Conservation (phyloP, 139 green algal species). For the Chlamydomonas incerta region DNA sequence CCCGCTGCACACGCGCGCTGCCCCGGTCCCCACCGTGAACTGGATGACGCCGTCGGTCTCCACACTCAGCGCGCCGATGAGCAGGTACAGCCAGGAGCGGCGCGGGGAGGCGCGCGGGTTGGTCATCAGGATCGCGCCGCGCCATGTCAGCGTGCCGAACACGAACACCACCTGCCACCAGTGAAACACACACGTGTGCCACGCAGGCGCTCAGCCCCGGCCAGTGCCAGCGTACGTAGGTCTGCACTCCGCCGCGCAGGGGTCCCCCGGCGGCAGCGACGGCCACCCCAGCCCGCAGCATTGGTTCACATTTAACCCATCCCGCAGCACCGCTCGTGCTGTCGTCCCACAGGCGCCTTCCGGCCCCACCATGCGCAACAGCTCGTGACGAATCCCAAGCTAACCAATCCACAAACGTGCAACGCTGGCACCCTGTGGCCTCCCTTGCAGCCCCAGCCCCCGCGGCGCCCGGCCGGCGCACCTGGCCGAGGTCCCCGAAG, state of each 20-base stretch:
- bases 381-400: too few relatives aligned
- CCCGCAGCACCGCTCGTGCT: too few relatives aligned
- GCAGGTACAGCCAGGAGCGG: conserved; percentile 47
- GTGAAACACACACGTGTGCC: too few relatives aligned
- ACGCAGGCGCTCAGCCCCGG: too few relatives aligned
- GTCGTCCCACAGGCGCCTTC: too few relatives aligned
- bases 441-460: not conserved
- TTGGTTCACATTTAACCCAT: not conserved
- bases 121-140: conserved; percentile 47
- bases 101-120: conserved; percentile 41
- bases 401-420: too few relatives aligned
- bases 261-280: not conserved
- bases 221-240: too few relatives aligned
- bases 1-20: too few relatives aligned
- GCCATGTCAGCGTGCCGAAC: conserved; percentile 49
- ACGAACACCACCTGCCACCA: conserved; percentile 49
- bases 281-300: not conserved
- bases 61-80: conserved; percentile 52
- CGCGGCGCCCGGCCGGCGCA: not conserved
- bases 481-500: conserved; percentile 38
- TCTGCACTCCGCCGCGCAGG: too few relatives aligned
- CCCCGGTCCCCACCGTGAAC: conserved; percentile 29
- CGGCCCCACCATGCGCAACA: too few relatives aligned
- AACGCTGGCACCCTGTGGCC: too few relatives aligned
- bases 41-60: conserved; percentile 54